Base-by-base conservation (phyloP, 208 protist species). In the Leishmania amazonensis region DNA sequence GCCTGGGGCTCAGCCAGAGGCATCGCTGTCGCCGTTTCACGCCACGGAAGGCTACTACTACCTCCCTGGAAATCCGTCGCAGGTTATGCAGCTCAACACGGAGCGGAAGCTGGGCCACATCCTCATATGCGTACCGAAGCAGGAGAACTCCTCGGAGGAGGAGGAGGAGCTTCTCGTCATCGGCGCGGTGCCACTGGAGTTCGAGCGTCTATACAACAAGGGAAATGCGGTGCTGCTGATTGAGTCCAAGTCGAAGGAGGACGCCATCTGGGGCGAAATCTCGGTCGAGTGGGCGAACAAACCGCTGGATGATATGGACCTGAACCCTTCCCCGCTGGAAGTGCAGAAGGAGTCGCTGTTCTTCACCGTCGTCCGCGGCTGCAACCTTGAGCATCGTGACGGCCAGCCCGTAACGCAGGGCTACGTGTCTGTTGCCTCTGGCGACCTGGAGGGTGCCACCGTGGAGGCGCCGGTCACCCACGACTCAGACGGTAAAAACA, bases 181-280 rank as follows among this genome's bases (percentile, higher is more conserved):
- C 47, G 94, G 92, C 64, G 93, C 94, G 45, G 94, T 97, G 54
- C 91, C 94, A 35, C 83, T 97, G 68, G 93, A 97, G 84, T 96
- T 96, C 83, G 91, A 91, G 81, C 90, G 91, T 17, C 86, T 97
- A 13, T 93, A 96, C 91, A 88, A 91, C 79, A 90, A 88, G 68
- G 94, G 94, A 47, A 90, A 81, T 49, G 93, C 93, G 8, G 94
- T 97, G 42, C 86, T 97, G 6, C 91, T 97, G 38, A 91, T 97
- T 53, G 94, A 97, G 83, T 96, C 93, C 57, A 96, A 94, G 87
- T 91, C 91, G 40, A 94, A 92, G 85, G 93, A 96, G 47, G 94
- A 97, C 81, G 93, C 88, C 5, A 75, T 97, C 45, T 97, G 94
- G 94, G 94, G 94, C 40, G 94, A 97, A 81, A 95, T 96, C 78